These are phyloP conservation scores for Nyctanthes arbortristis DNA, from an alignment of 257 asterid genomes.

Conservation along the genomic window DNA sequence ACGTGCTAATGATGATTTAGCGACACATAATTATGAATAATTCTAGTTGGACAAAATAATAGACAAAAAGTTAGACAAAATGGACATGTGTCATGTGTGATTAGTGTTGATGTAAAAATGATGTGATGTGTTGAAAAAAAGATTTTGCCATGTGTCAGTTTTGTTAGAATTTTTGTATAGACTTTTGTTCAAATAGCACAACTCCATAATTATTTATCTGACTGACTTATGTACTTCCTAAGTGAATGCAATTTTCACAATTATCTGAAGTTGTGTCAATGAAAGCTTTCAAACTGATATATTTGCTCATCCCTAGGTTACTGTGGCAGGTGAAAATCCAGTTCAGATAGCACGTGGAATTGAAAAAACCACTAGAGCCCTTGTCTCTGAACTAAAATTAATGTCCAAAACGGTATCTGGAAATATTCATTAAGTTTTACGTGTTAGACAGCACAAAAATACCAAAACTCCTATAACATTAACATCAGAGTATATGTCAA, in stretches of 20 bases:
- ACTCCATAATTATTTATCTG: too few relatives aligned
- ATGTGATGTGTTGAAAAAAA: too few relatives aligned
- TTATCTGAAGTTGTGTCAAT: background rate
- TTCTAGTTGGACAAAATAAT: too few relatives aligned
- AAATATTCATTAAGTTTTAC: background rate
- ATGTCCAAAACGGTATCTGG: slow-evolving; percentile 72
- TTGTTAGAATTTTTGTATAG: too few relatives aligned
- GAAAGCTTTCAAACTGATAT: background rate
- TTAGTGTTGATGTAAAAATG: too few relatives aligned
- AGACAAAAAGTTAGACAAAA: too few relatives aligned
- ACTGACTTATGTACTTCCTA: too few relatives aligned
- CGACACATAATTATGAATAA: background rate
- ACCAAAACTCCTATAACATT: background rate
- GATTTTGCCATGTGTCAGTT: too few relatives aligned
- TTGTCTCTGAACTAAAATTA: slow-evolving; percentile 65
- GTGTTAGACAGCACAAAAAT: background rate
- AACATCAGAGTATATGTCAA: background rate
- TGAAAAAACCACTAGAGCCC: slow-evolving; percentile 69
- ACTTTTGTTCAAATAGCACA: too few relatives aligned
- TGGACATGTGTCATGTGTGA: too few relatives aligned
- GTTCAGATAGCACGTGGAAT: slow-evolving; percentile 80
- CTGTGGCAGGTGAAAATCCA: slow-evolving; percentile 80
- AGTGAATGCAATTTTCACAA: background rate
- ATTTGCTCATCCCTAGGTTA: slow-evolving; percentile 43
- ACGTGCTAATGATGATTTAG: background rate